Evolutionary conservation across 2,329 filamentous ascomycete species (phyloP), one percentile per base, ranked within the genome.

Genomic region (Coniochaeta prunicola): DNA sequence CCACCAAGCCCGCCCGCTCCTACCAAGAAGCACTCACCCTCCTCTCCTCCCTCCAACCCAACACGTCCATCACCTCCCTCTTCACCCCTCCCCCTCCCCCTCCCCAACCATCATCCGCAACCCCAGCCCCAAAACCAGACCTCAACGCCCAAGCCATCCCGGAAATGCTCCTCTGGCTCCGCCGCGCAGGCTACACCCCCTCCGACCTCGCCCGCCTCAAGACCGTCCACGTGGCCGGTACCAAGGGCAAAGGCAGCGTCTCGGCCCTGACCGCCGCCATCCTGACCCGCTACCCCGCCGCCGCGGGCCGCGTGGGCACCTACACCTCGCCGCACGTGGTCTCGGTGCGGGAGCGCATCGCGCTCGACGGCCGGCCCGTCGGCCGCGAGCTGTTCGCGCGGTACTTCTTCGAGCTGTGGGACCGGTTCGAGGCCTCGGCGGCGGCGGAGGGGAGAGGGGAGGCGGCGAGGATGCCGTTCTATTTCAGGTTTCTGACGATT

Each of bases 221-320:
- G 24, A 55, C 53, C 10, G 36, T 97, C 61, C 93, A 97, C 70
- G 86, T 97, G 50, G 90, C 93, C 1, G 93, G 93, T 13, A 97
- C 92, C 4, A 97, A 97, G 71, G 93, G 93, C 61, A 97, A 97
- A 72, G 92, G 92, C 42, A 94, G 90, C 2, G 92, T 91, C 0
- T 90, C 90, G 64, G 89, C 92, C 10, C 93, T 92, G 70, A 83
- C 91, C 19, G 91, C 91, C 12, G 87, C 87, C 2, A 90, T 96
- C 62, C 78, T 96, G 30, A 21, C 13, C 53, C 53, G 53, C 53
- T 36, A 33, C 21, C 53, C 53, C 34, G n/a, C 24, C 10, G 30
- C 24, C 53, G 54, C 36, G 17, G 54, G 54, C 3, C 3, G 15
- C 8, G 54, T 56, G 17, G 54, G 54, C 15, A 56, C 54, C 21